Conservation (phyloP, 352 stramenopile genomes). For the Globisporangium mamillatum region DNA sequence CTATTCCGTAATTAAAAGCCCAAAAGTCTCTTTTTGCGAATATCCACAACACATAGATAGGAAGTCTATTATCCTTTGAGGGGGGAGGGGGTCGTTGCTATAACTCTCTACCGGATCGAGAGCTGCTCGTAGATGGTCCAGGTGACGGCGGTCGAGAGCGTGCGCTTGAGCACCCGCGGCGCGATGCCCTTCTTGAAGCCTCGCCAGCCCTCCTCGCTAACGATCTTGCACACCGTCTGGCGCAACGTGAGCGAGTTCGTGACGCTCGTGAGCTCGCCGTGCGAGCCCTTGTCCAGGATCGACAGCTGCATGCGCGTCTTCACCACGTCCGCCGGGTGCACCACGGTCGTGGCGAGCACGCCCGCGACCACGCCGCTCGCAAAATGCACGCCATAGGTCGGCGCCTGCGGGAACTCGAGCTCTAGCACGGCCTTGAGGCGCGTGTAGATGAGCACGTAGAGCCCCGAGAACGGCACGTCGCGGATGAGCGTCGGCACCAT, state of each 20-base stretch:
- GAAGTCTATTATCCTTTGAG: conserved; percentile 15
- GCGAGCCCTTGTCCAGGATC: conserved; percentile 42
- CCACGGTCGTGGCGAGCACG: conserved; percentile 74
- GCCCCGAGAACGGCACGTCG: conserved; percentile 86
- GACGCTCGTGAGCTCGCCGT: conserved; percentile 28
- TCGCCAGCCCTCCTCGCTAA: conserved; percentile 85
- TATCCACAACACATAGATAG: conserved; percentile 12
- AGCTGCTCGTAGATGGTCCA: conserved; percentile 99
- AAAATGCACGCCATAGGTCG: conserved; percentile 72
- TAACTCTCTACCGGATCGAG: conserved; percentile 40
- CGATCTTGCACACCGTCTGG: conserved; percentile 82
- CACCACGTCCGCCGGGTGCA: conserved; percentile 83
- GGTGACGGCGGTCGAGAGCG: conserved; percentile 97
- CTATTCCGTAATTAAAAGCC: background rate
- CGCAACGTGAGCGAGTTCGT: conserved; percentile 62
- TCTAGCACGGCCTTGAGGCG: conserved; percentile 51
- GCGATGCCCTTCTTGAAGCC: conserved; percentile 95
- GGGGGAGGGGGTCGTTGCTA: background rate
- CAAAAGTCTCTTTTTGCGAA: background rate
- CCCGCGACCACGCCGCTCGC: conserved; percentile 73
- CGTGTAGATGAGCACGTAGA: conserved; percentile 88
- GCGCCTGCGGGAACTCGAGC: conserved; percentile 37
- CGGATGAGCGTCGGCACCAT: conserved; percentile 84
- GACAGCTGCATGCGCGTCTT: conserved; percentile 89
- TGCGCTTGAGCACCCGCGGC: conserved; percentile 94